Base-by-base conservation (phyloP, 441 rosid species). In the Mallotus japonicus region DNA sequence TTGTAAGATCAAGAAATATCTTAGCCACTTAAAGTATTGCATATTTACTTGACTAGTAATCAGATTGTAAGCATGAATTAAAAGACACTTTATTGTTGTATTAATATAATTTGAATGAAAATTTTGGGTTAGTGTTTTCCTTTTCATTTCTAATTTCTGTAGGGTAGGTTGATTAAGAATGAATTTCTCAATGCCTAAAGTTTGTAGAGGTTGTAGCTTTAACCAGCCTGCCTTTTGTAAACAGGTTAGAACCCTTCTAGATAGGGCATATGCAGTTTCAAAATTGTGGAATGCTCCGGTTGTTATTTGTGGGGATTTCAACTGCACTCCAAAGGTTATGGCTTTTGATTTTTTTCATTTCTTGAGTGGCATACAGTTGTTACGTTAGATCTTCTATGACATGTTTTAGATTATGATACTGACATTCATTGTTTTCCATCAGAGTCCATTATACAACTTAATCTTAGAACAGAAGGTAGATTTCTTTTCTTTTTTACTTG, bases 391-490 rank as follows among this genome's bases (percentile, higher is more conserved):
- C 62, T 60, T 67, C 14, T 47, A 54, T 80, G 66, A 58, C 42
- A 37, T 64, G 51, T 15, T 47, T 42, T 5, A 6, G 55, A 13
- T 20, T 28, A 14, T 67, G 24, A 34, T 28, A 6, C 44, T 75
- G 49, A 59, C 60, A 34, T 84, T 76, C 59, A 17, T 73, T 56
- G 62, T 74, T 81, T 68, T 77, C 75, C 74, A 72, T 75, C 97
- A 95, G 99, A 92, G 96, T 85, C 96, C 96, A 16, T 67, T 95
- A 78, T 95, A 92, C 92, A 95, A 90, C 88, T 91, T 89, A 71
- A 89, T 95, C 59, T 85, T 83, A 62, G 92, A 90, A 70, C 89
- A 86, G 76, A 91, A 91, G 98, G 99, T 95, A 84, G 70, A 62
- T 2, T 28, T 28, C 60, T 69, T 68, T 63, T 46, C 68, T 63